Evolutionary conservation across 2,329 filamentous ascomycete species (phyloP).

Genomic region (Pseudocercospora fuligena): DNA sequence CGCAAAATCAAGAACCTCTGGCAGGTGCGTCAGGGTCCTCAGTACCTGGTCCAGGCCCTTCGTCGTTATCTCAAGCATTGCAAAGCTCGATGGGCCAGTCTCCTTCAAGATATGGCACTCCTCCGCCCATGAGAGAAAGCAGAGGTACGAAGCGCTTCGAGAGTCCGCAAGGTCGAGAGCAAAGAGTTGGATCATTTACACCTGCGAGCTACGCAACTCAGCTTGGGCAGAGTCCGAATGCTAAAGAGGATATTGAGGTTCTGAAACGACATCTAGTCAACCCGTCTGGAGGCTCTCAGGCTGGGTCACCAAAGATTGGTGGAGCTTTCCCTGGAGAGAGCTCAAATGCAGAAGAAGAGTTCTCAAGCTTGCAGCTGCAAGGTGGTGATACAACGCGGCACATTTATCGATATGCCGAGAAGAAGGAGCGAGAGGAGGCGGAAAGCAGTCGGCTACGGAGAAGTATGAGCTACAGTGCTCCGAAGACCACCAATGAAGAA

Average conservation of each 20-base stretch:
- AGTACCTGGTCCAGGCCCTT: constrained; percentile 77
- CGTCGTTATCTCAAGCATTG: constrained; percentile 85
- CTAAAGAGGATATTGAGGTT: constrained; percentile 88
- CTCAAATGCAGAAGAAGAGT: constrained; percentile 68
- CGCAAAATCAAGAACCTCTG: constrained; percentile 66
- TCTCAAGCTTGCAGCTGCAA: constrained; percentile 90
- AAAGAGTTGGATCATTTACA: constrained; percentile 81
- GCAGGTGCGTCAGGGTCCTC: constrained; percentile 60
- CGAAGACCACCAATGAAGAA: constrained; percentile 73
- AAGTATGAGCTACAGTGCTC: constrained; percentile 85
- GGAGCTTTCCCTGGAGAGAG: constrained; percentile 36
- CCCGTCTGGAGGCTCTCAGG: constrained; percentile 54
- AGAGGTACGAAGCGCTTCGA: constrained; percentile 44
- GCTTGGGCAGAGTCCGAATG: constrained; percentile 57
- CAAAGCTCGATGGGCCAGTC: constrained; percentile 73
- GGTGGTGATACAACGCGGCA: constrained; percentile 93
- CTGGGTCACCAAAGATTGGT: constrained; percentile 35
- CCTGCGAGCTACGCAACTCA: constrained; percentile 58
- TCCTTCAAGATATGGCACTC: constrained; percentile 69
- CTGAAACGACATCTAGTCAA: constrained; percentile 86
- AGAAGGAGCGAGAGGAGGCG: constrained; percentile 73
- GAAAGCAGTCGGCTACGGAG: constrained; percentile 66
- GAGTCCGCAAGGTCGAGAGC: constrained; percentile 55
- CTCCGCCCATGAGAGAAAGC: constrained; percentile 59
- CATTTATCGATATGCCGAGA: constrained; percentile 96